Base-by-base conservation (phyloP, 2,329 filamentous ascomycete species). In the Dryadomyces quercivorus region DNA sequence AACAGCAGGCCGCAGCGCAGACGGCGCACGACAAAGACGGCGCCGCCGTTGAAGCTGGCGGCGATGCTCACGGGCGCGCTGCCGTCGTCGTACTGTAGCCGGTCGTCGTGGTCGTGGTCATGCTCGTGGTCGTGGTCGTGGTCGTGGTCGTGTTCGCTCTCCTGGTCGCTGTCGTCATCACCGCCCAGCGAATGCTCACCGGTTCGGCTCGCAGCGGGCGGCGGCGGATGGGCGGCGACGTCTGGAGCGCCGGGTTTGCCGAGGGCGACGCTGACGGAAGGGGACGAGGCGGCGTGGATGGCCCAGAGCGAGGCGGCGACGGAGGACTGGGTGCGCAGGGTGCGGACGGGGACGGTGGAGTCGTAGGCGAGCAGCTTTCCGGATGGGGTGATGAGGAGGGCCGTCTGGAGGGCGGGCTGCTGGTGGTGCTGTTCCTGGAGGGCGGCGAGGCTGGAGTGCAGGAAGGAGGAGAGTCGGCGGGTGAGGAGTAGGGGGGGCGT, bases 331-430 rank as follows among this genome's bases (percentile, higher is more conserved):
- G 77, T 80, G 62, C 81, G 80, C 43, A 85, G 75, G 20, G 74
- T 70, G 57, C 75, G 69, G 60, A 81, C 77, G 50, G 80, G 70
- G 47, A 78, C 71, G 2, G 73, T 67, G 51, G 77, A 79, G 43
- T 80, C 77, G 65, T 82, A 80, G 55, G 81, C 77, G 59, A 85
- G 78, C 40, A 85, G 76, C 65, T 82, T 82, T 61, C 81, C 81
- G 43, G 77, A 75, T 1, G 75, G 71, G 2, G 79, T 81, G 49
- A 78, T 77, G 47, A 85, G 72, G 57, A 83, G 74, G 54, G 80
- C 74, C 3, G 80, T 81, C 57, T 79, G 78, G 36, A 84, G 71
- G 57, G 76, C 70, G 4, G 78, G 65, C 8, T 50, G 46, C 10
- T 53, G 52, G 1, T 50, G 40, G 9, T 56, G 44, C 31, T 55